Evolutionary conservation across 768 basidiomycete species (phyloP).

Genomic region (Podaxis sp.): DNA sequence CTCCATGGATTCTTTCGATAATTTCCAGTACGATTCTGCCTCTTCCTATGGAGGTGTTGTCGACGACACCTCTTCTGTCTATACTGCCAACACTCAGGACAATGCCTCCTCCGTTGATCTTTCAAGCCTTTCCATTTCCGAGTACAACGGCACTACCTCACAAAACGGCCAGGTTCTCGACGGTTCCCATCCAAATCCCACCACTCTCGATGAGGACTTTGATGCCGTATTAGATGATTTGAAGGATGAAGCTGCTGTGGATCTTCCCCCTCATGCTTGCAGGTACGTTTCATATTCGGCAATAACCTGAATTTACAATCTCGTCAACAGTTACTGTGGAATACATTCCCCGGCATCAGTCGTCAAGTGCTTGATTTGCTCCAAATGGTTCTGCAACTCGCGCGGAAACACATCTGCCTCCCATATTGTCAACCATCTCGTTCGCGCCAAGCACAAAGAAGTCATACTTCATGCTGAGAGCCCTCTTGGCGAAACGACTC

Average conservation of each 20-base stretch:
- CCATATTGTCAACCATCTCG: conserved; percentile 98
- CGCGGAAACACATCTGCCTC: conserved; percentile 97
- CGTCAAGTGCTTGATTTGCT: conserved; percentile 89
- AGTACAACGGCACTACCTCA: conserved; percentile 42
- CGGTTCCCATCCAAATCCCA: conserved; percentile 12
- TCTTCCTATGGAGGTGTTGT: conserved; percentile 79
- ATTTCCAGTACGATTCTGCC: conserved; percentile 80
- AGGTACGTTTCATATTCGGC: conserved; percentile 49
- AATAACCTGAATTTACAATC: conserved; percentile 13
- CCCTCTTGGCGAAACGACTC: conserved; percentile 94
- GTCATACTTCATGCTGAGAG: conserved; percentile 95
- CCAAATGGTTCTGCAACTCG: conserved; percentile 99
- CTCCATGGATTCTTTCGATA: conserved; percentile 78
- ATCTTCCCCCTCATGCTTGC: conserved; percentile 92
- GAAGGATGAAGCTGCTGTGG: conserved; percentile 74
- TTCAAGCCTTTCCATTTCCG: conserved; percentile 61
- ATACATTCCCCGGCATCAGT: conserved; percentile 97
- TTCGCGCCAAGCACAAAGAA: conserved; percentile 98
- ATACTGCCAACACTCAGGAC: conserved; percentile 66
- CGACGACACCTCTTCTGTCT: conserved; percentile 79
- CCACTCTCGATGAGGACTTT: conserved; percentile 73
- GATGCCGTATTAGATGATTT: conserved; percentile 87
- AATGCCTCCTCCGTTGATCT: conserved; percentile 61
- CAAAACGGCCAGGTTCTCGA: conserved; percentile 18
- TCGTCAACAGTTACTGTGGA: conserved; percentile 79